phyloP scores from a whole-genome alignment of 345 rosid genomes.

The Xanthoceras sorbifolium region DNA sequence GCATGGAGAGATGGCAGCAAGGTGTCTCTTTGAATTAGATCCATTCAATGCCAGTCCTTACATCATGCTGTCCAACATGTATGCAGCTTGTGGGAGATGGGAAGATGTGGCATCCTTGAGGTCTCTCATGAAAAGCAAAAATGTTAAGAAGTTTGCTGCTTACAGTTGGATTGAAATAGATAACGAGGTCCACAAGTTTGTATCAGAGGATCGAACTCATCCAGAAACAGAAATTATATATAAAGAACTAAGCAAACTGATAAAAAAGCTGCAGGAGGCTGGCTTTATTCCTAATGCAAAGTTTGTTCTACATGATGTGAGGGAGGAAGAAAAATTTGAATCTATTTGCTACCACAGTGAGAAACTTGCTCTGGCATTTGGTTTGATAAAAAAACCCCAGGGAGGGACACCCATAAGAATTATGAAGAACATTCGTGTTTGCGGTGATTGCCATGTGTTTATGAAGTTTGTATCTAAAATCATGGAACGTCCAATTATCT shows the following conservation, averaged over 20 bases:
- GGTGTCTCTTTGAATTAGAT: conserved; percentile 46
- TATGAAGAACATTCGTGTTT: conserved; percentile 64
- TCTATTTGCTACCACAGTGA: conserved; percentile 62
- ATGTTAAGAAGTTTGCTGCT: conserved; percentile 59
- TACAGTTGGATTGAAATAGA: conserved; percentile 63
- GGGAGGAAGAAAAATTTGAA: conserved; percentile 51
- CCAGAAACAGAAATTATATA: conserved; percentile 48
- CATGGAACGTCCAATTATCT: conserved; percentile 37
- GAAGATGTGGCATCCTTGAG: conserved; percentile 55
- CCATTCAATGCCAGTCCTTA: conserved; percentile 59
- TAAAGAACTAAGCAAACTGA: conserved; percentile 40
- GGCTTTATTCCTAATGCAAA: conserved; percentile 49
- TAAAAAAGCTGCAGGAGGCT: conserved; percentile 40
- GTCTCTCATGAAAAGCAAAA: conserved; percentile 52
- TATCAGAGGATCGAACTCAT: conserved; percentile 59
- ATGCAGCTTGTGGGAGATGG: conserved; percentile 62
- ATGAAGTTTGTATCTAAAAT: conserved; percentile 53
- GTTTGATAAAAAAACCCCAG: conserved; percentile 44
- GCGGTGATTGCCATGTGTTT: conserved; percentile 60
- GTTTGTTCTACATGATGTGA: conserved; percentile 54
- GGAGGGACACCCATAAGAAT: conserved; percentile 50
- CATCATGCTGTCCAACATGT: conserved; percentile 60
- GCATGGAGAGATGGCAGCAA: conserved; percentile 61
- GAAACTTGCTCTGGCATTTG: conserved; percentile 63
- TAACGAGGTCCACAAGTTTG: conserved; percentile 53